Evolutionary conservation across 306 rosid genomes (phyloP), one percentile per base, ranked within the genome.

Genomic region (Astragalus membranaceus): DNA sequence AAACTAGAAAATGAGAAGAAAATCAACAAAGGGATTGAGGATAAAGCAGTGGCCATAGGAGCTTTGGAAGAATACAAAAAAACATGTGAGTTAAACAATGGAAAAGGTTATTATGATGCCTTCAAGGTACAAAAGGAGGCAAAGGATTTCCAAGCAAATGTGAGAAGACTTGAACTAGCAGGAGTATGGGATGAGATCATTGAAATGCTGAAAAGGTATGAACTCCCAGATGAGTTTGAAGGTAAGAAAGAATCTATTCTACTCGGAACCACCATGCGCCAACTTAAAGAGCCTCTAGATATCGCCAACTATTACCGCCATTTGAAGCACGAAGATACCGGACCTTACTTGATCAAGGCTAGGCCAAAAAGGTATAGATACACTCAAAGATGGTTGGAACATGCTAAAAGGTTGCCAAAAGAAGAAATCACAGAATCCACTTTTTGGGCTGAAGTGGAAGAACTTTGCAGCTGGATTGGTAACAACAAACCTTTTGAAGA

Each of bases 191-290:
- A 90, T 55, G 97, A 87, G 79, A 54, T 88, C 50, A 41, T 84
- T 4, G 97, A 88, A 51, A 85, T 83, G 96, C 67, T 94, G 0
- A 88, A 67, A 35, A 77, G 80, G 20, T 81, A 84, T 7, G 84
- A 87, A n/a, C 92, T 94, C 8, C 97, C 97, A 0, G 96, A 94
- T 47, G 86, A 82, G 15, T 87, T 90, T 0, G 98, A 94, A 84
- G 95, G 89, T 8, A 48, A 50, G 0, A 0, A 0, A 7, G 57
- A 77, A 1, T 94, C 97, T 97, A 44, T 87, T 6, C 3, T 20
- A 0, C 79, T 64, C 0, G 96, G 89, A 53, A 94, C 95, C 0
- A 1, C 23, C 35, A 88, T 39, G 20, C 92, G 97, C 6, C 78
- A 68, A 41, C 81, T 89, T 4, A 82, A 85, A 14, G 98, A 94